phyloP scores from a whole-genome alignment of 1,139 yeast genomes.

The Starmera stellimalicola region DNA sequence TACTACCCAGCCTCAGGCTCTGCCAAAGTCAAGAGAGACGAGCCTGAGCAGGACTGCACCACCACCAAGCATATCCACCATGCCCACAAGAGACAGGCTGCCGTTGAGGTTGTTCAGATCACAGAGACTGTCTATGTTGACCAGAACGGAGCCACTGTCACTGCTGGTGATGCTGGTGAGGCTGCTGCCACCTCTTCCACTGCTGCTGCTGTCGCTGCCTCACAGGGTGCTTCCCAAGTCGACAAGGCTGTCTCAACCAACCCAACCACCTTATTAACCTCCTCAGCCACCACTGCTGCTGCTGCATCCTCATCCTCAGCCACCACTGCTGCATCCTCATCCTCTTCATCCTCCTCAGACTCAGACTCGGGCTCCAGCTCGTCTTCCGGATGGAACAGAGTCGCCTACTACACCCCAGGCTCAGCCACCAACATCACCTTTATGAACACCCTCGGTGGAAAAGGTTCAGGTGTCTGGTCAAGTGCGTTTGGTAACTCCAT shows the following conservation, averaged over 20 bases:
- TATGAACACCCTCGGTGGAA: constrained; percentile 74
- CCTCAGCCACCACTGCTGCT: constrained; percentile 12
- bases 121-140: constrained; percentile 68
- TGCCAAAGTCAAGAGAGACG: constrained; percentile 28
- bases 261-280: constrained; percentile 10
- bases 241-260: constrained; percentile 9
- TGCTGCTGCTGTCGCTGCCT: constrained; percentile 10
- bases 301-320: constrained; percentile 20
- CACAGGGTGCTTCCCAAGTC: constrained; percentile 15
- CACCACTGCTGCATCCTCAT: constrained; percentile 22
- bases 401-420: constrained; percentile 62
- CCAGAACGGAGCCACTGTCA: constrained; percentile 41
- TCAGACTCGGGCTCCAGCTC: constrained; percentile 25
- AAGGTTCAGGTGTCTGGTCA: constrained; percentile 81
- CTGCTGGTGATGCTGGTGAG: constrained; percentile 15
- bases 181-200: constrained; percentile 9
- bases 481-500: constrained; percentile 81
- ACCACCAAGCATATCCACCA: constrained; percentile 46
- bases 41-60: constrained; percentile 20
- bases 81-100: constrained; percentile 50
- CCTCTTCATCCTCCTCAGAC: constrained; percentile 23
- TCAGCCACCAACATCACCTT: constrained; percentile 65
- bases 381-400: constrained; percentile 62
- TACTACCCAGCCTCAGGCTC: constrained; percentile 39
- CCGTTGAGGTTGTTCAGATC: constrained; percentile 55